Base-by-base conservation (phyloP, 345 rosid genomes). In the Rhodamnia rubescens region DNA sequence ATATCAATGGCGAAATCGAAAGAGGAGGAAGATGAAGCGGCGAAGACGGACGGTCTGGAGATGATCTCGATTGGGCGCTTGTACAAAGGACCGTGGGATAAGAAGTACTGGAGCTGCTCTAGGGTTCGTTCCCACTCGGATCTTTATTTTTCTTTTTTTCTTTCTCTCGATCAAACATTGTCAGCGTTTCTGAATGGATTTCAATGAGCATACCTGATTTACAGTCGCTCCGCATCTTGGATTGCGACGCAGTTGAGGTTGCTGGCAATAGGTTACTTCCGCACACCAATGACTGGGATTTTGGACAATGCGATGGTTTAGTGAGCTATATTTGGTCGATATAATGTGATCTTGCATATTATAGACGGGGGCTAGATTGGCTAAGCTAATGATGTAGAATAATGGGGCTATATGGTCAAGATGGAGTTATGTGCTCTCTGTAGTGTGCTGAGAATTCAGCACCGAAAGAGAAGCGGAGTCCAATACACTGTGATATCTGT, bases 41-140 rank as follows among this genome's bases (percentile, higher is more conserved):
- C 52, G 83, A 90, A 78, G 74, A 86, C 91, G 2, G 95, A 92
- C 81, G 97, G 91, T 84, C 92, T 96, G 50, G 98, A 95, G 90
- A 93, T 97, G 87, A 86, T 89, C 81, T 93, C 97, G 52, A 88
- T 95, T 82, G 99, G 98, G 87, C 90, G 93, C 89, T 91, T 92
- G 21, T 94, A 93, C 93, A 87, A 52, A 53, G 98, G 98, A 21
- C 84, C 94, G 14, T 94, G 96, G 96, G 96, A 93, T 55, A 95
- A 95, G 94, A 95, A 95, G 92, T 95, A 92, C 90, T 97, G 98
- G 98, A 97, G 98, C 92, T 92, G 92, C 82, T 95, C 98, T 90
- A 94, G 99, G 98, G 99, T 95, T 93, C 21, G 94, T 52, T 85
- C 86, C 85, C 84, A 81, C 55, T 15, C 84, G 44, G 64, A 8